Evolutionary conservation across 805 yeast genomes (phyloP).

Genomic region (Kazachstania taianensis): DNA sequence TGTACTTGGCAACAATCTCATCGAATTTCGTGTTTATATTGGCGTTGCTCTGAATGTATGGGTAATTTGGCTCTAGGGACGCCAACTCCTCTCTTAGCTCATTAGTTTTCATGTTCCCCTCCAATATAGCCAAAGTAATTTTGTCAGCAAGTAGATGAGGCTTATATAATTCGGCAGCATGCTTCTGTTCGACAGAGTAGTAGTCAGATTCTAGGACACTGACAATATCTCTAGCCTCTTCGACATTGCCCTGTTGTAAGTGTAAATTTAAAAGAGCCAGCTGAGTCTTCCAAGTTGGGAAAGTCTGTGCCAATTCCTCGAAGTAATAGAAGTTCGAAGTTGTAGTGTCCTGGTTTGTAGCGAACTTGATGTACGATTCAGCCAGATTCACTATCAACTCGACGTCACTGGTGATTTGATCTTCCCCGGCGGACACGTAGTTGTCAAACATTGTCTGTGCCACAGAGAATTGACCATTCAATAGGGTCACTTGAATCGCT

Average conservation of each 20-base stretch:
- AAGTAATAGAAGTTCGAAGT: slow-evolving; percentile 48
- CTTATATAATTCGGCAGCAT: slow-evolving; percentile 24
- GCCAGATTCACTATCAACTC: slow-evolving; percentile 67
- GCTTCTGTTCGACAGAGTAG: slow-evolving; percentile 26
- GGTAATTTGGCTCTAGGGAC: slow-evolving; percentile 44
- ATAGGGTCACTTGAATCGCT: slow-evolving; percentile 33
- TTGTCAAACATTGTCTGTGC: slow-evolving; percentile 40
- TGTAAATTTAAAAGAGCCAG: slow-evolving; percentile 64
- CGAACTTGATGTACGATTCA: slow-evolving; percentile 58
- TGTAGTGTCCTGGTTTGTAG: slow-evolving; percentile 31
- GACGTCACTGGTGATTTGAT: slow-evolving; percentile 41
- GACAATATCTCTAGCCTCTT: slow-evolving; percentile 69
- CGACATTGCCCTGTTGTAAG: slow-evolving; percentile 65
- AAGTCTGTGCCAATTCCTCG: slow-evolving; percentile 64
- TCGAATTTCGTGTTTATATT: slow-evolving; percentile 61
- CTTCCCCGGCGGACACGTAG: slow-evolving; percentile 35
- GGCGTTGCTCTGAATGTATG: slow-evolving; percentile 44
- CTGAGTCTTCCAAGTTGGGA: slow-evolving; percentile 41
- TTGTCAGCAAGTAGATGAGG: slow-evolving; percentile 52
- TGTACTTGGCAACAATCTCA: slow-evolving; percentile 53
- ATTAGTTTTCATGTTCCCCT: slow-evolving; percentile 37
- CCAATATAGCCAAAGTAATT: slow-evolving; percentile 50
- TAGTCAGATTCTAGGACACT: slow-evolving; percentile 37
- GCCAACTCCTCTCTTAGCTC: slow-evolving; percentile 39
- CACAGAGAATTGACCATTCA: slow-evolving; percentile 33